phyloP scores from a whole-genome alignment of 2,329 filamentous ascomycete species.

The Lecanicillium sp. region DNA sequence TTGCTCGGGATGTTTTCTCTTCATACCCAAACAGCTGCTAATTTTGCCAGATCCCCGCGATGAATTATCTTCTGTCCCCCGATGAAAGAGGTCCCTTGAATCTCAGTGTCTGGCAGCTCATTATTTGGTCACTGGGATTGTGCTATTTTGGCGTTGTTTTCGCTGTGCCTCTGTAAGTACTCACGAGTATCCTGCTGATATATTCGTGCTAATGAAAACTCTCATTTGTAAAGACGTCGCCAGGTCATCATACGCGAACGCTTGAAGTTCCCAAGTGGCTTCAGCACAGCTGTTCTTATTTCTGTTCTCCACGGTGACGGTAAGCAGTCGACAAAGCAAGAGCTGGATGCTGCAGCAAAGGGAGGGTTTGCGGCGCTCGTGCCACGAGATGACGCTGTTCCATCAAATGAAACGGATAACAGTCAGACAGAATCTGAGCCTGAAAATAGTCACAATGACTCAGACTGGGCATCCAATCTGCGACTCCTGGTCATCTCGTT shows the following conservation, averaged over 20 bases:
- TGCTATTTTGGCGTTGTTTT: conserved; percentile 98
- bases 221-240: conserved; percentile 42
- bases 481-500: conserved; percentile 51
- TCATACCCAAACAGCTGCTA: not conserved
- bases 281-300: conserved; percentile 91
- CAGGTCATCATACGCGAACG: conserved; percentile 93
- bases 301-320: conserved; percentile 70
- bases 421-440: conserved; percentile 25
- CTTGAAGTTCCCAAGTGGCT: conserved; percentile 89
- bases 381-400: conserved; percentile 21
- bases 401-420: conserved; percentile 20
- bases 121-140: conserved; percentile 85
- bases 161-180: conserved; percentile 70
- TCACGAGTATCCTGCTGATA: no score
- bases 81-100: conserved; percentile 73
- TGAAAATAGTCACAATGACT: conserved; percentile 9
- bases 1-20: not conserved
- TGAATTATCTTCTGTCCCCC: conserved; percentile 74
- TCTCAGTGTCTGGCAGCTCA: conserved; percentile 66
- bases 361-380: conserved; percentile 37
- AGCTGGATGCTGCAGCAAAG: conserved; percentile 26
- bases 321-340: conserved; percentile 21
- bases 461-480: conserved; percentile 40
- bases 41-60: conserved; percentile 59
- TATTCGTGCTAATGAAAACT: no score